phyloP scores from a whole-genome alignment of 345 rosid species.

The Cardamine resedifolia region DNA sequence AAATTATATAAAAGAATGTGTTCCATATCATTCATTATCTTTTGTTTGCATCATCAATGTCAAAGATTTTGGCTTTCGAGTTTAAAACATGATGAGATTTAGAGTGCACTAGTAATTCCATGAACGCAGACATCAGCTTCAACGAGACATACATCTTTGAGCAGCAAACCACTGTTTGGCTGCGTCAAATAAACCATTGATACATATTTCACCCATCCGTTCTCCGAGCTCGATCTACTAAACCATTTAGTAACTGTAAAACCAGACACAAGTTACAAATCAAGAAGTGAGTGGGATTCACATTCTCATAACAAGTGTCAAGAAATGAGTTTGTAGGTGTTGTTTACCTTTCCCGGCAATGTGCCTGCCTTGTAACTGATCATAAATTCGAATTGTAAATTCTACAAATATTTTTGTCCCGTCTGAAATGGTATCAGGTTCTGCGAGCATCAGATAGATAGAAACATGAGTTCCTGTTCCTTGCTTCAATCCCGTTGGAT shows the following conservation, averaged over 20 bases:
- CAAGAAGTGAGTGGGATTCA: conserved; percentile 7
- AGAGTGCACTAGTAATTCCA: conserved; percentile 31
- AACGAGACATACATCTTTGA: conserved; percentile 36
- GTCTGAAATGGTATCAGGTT: conserved; percentile 28
- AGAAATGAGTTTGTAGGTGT: background rate
- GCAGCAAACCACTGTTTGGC: conserved; percentile 38
- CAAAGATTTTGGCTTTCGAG: background rate
- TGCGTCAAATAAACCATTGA: conserved; percentile 35
- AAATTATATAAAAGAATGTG: conserved; percentile 6
- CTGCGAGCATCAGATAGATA: conserved; percentile 30
- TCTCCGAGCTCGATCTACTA: conserved; percentile 24
- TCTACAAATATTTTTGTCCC: conserved; percentile 33
- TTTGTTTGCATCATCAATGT: conserved; percentile 14
- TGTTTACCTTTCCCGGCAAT: conserved; percentile 35
- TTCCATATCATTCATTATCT: background rate
- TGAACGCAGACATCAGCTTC: conserved; percentile 40
- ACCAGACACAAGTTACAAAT: background rate
- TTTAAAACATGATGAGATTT: background rate
- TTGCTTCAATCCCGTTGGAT: conserved; percentile 35
- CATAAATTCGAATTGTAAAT: conserved; percentile 32
- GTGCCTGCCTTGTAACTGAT: conserved; percentile 43
- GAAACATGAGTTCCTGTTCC: conserved; percentile 41
- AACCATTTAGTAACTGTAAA: conserved; percentile 36
- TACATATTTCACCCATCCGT: conserved; percentile 39
- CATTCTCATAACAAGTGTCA: background rate